Percentiles rank a stretch among this genome's conserved stretches.
Conservation (phyloP, 306 rosid genomes). For the Casuarina glauca region DNA sequence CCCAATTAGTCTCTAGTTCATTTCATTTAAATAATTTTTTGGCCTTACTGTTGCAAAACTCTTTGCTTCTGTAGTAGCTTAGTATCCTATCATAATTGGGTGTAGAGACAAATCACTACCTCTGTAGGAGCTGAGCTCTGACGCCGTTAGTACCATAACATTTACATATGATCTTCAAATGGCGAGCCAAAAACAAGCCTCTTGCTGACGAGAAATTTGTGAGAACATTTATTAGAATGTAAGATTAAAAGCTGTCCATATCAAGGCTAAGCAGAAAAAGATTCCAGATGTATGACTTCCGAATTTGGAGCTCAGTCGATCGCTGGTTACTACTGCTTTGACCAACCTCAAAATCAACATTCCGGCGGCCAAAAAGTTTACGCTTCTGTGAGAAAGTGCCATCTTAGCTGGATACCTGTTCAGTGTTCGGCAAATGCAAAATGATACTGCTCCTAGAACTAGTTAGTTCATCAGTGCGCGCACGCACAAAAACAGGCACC, state of each 20-base stretch:
- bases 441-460: too few species aligned
- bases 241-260: not conserved
- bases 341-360: too few species aligned
- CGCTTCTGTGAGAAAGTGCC: too few species aligned
- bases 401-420: too few species aligned
- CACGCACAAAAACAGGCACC: too few species aligned
- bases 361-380: too few species aligned
- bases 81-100: not conserved
- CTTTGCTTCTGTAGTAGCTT: constrained; percentile 2
- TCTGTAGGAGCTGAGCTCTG: not conserved
- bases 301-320: too few species aligned
- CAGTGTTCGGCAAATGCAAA: too few species aligned
- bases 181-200: not conserved
- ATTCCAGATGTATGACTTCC: not conserved
- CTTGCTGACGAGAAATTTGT: not conserved
- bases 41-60: not conserved
- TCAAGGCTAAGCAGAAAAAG: not conserved
- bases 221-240: not conserved
- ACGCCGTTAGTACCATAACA: not conserved
- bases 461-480: too few species aligned
- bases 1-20: not conserved
- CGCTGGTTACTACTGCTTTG: too few species aligned
- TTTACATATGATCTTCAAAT: not conserved
- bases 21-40: not conserved
- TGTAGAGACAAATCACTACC: not conserved